Evolutionary conservation across 257 asterid genomes (phyloP), one percentile per base, ranked within the genome.

Genomic region (Paulownia fortunei): DNA sequence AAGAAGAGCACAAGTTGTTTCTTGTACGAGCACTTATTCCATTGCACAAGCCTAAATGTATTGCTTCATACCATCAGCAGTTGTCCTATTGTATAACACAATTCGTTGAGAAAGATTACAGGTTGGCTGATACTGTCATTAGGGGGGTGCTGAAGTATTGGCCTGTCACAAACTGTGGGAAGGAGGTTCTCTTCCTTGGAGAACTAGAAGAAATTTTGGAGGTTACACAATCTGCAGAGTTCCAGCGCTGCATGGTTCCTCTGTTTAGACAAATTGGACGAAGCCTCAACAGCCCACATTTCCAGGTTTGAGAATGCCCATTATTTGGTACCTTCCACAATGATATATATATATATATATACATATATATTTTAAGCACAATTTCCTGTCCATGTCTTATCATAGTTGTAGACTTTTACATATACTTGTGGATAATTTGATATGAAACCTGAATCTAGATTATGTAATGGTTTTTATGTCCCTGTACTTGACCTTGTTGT

Each of bases 1-100:
- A 92, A 84, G 98, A 94, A 82, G 97, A 94, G 86, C 96, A 94
- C 87, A 94, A 94, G 85, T 71, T 94, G 80, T 94, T 92, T 86
- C 98, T 94, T 52, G 79, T 84, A 23, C 89, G 99, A 65, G 91
- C 95, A n/a, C 88, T 94, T 24, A 84, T 94, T 79, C 99, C 98
- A n/a, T 80, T 94, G 75, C 99, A 94, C 91, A 91, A 88, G 88
- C 86, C 96, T 51, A 88, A 86, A 66, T 80, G 82, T 74, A 82
- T 90, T 80, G 82, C 95, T 54, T 23, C 83, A 8, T 94, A 92
- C 89, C 98, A 94, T 72, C 89, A 83, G 58, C 98, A 94, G 81
- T 82, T 94, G 84, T 76, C 95, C 54, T 92, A 94, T 55, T 92
- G 98, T 78, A 80, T 89, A 66, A 83, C 86, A 1, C 95, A 91